Base-by-base conservation (phyloP, 225 moss, liverwort and hornwort genomes). In the Takakia lepidozioides region DNA sequence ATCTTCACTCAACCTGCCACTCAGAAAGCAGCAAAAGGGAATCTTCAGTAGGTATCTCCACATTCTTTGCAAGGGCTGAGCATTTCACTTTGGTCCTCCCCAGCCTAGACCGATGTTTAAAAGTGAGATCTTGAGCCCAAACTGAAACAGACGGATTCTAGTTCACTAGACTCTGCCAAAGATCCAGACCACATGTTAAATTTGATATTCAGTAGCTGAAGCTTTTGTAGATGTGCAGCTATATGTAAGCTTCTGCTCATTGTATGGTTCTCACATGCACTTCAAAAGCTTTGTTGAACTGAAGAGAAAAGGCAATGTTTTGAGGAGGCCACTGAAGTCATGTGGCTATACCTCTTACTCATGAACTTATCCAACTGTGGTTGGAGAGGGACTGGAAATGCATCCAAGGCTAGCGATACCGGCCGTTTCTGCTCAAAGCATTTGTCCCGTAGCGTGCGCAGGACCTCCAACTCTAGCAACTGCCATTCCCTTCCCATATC, bases 391-490 rank as follows among this genome's bases (percentile, higher is more conserved):
- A 56, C 61, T 27, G 89, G 89, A 51, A 95, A 89, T n/a, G 77
- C 70, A 46, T 95, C 68, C 5, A 95, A 55, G 17, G 89, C 93
- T 59, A 95, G 37, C 27, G 88, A 82, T 37, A 95, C 59, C 43
- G 89, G 73, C 39, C 93, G 75, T 25, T 61, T 51, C 65, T 89
- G 65, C 59, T 77, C 70, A 43, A 89, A 89, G 36, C 93, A 95
- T 16, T 69, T 80, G 27, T 84, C 64, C 41, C 86, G 86, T 46
- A 89, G 73, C 11, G 59, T 74, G 29, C 66, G 71, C 49, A 89
- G 50, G 50, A 95, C 86, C 68, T 89, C 93, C 51, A 95, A 71
- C 81, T 95, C 82, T 67, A 95, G 53, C 61, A 89, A 62, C 93
- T 95, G 68, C 70, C 76, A 76, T 64, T 55, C 71, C 70, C 71